These are phyloP conservation scores for Acacia concinna DNA, from an alignment of 331 rosid species.

Conservation along the genomic window DNA sequence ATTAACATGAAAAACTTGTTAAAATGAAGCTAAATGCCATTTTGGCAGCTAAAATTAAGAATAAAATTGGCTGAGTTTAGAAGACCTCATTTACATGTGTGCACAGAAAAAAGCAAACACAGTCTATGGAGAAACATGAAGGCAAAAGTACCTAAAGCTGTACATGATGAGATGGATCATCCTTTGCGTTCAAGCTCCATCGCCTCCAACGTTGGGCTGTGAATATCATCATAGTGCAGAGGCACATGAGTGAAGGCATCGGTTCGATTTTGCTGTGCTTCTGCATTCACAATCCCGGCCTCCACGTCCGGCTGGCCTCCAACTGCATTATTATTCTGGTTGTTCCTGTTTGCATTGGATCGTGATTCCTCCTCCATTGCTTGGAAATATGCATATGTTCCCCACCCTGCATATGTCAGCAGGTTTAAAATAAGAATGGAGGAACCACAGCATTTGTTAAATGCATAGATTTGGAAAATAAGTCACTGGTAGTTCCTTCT, in stretches of 20 bases:
- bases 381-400: slow-evolving; percentile 53
- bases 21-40: neutral
- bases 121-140: neutral
- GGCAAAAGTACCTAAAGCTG: neutral
- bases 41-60: neutral
- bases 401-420: slow-evolving; percentile 50
- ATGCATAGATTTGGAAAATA: neutral
- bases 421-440: neutral
- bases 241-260: slow-evolving; percentile 31
- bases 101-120: slow-evolving; percentile 28
- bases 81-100: neutral
- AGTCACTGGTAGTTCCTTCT: neutral
- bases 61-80: neutral
- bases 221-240: neutral
- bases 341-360: slow-evolving; percentile 4
- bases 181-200: slow-evolving; percentile 43
- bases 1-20: neutral
- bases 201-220: slow-evolving; percentile 53
- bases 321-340: slow-evolving; percentile 6
- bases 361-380: slow-evolving; percentile 43
- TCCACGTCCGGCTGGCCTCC: slow-evolving; percentile 33
- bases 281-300: slow-evolving; percentile 30
- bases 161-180: slow-evolving; percentile 19
- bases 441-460: neutral
- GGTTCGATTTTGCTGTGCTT: slow-evolving; percentile 26